Percentiles rank a stretch among this genome's conserved stretches.
phyloP scores from a whole-genome alignment of 164 flowering plant species.

The Akebia trifoliata region DNA sequence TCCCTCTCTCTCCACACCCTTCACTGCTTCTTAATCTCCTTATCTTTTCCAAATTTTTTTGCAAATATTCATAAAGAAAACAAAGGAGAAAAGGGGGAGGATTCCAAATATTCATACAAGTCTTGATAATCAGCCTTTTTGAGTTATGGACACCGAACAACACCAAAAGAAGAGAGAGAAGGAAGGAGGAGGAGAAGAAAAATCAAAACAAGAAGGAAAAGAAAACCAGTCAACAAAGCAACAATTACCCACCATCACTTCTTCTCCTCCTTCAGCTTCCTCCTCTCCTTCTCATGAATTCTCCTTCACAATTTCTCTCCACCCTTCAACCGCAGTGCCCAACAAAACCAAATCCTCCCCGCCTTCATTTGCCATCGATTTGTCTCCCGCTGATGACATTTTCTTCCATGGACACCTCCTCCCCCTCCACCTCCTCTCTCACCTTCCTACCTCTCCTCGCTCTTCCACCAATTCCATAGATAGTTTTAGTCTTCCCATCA shows the following conservation, averaged over 20 bases:
- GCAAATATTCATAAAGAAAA: background rate
- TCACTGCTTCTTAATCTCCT: background rate
- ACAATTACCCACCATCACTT: constrained; percentile 3
- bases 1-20: constrained; percentile 3
- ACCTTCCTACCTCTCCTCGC: constrained; percentile 63
- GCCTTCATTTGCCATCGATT: constrained; percentile 46
- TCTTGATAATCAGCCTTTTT: background rate
- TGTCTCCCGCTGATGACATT: constrained; percentile 87
- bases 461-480: constrained; percentile 64
- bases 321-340: constrained; percentile 29
- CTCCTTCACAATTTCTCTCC: constrained; percentile 77
- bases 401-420: constrained; percentile 95
- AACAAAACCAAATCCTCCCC: constrained; percentile 20
- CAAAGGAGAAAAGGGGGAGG: background rate
- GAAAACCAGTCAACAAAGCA: constrained; percentile 12
- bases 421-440: constrained; percentile 79
- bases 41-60: background rate
- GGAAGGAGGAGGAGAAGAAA: background rate
- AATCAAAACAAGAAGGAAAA: constrained; percentile 8
- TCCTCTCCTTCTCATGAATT: constrained; percentile 92
- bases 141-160: constrained; percentile 29
- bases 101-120: background rate
- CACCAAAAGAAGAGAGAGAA: constrained; percentile 16
- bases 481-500: constrained; percentile 52
- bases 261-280: constrained; percentile 48